Evolutionary conservation across 352 stramenopile species (phyloP), one percentile per base, ranked within the genome.

Genomic region (Pilasporangium apinafurcum): DNA sequence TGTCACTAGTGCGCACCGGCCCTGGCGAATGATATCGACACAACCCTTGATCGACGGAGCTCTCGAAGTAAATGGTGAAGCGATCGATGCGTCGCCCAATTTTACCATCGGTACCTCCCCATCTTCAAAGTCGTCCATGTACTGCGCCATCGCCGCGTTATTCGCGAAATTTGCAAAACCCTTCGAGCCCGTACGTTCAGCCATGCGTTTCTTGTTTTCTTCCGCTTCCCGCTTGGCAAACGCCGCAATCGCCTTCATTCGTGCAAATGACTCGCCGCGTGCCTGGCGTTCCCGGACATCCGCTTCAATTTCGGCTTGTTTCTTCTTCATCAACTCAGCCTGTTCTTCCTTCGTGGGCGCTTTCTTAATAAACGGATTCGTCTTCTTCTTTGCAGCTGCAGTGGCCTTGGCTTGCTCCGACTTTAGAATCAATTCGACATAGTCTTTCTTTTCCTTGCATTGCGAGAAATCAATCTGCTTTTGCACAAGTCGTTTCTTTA

Each of bases 81-180:
- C 97, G 37, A 99, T 98, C 26, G 95, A 99, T 3, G 97, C 97
- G 68, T 99, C 96, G 8, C 97, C 97, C 28, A 99, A 81, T 73
- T 98, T 98, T 5, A 99, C 95, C 91, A 98, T 98, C 13, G 95
- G 80, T 43, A 97, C 33, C 79, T 95, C 83, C n/a, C 83, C 83
- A 48, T 95, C 83, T 18, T 95, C 83, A 57, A 95, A 92, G 51
- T 95, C 83, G 35, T 95, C 80, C 83, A 95, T 92, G 62, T 95
- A 94, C 62, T 94, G 83, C 14, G 64, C 47, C 77, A 94, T 89
- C n/a, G 80, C 80, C 28, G 69, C 68, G 37, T 89, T 92, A 57
- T 86, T 92, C 10, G 83, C 81, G 53, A 89, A 95, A 57, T 85
- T 84, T 5, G 80, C 82, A 57, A 95, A 95, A 4, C 81, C 77